phyloP scores from a whole-genome alignment of 208 protist species.

The Acanthamoeba castellanii region DNA sequence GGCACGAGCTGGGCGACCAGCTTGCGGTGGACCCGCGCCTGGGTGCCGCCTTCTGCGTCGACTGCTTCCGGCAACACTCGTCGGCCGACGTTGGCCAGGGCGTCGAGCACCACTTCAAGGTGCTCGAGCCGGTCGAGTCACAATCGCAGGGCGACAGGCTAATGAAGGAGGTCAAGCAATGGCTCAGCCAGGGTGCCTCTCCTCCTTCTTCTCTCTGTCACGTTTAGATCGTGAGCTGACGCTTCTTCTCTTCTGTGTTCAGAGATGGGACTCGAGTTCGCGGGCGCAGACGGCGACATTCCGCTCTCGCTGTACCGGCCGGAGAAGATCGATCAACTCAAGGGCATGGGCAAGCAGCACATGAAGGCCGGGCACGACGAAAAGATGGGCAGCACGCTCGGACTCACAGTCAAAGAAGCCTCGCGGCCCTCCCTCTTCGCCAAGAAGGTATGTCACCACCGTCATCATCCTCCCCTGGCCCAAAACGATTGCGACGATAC shows the following conservation, averaged over 20 bases:
- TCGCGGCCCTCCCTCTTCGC: not conserved
- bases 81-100: not conserved
- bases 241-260: too few species aligned
- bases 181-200: constrained; percentile 4
- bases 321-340: constrained; percentile 2
- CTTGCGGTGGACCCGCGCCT: constrained; percentile 48
- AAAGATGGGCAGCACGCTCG: not conserved
- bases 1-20: constrained; percentile 18
- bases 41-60: constrained; percentile 28
- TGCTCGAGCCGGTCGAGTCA: not conserved
- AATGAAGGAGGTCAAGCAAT: not conserved
- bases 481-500: too few species aligned
- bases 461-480: not conserved
- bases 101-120: not conserved
- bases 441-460: not conserved
- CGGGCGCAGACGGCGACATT: constrained; percentile 33
- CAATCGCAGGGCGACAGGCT: constrained; percentile 19
- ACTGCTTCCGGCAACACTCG: not conserved
- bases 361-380: not conserved
- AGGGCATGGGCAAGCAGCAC: not conserved
- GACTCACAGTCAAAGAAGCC: constrained; percentile 36
- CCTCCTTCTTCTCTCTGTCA: not conserved
- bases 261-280: constrained; percentile 18
- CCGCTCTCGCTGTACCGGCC: not conserved
- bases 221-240: too few species aligned